phyloP scores from a whole-genome alignment of 2,329 filamentous ascomycete species.

The Monosporascus ibericus region DNA sequence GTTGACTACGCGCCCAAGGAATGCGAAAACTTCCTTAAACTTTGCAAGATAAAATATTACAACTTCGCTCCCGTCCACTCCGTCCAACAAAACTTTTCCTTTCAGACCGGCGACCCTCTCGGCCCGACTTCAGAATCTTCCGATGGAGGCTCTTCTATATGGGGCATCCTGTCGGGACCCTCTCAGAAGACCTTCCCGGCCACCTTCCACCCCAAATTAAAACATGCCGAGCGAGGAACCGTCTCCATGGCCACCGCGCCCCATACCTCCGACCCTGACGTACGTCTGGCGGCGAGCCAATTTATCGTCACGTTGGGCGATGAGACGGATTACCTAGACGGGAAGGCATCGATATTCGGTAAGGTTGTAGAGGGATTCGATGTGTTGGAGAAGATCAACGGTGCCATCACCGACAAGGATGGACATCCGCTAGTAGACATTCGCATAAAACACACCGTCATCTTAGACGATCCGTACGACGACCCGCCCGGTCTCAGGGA shows the following conservation, averaged over 20 bases:
- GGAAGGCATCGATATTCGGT: slow-evolving; percentile 90
- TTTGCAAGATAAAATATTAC: slow-evolving; percentile 99
- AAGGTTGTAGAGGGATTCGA: slow-evolving; percentile 96
- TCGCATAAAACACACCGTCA: slow-evolving; percentile 83
- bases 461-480: slow-evolving; percentile 87
- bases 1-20: slow-evolving; percentile 84
- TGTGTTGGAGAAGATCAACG: slow-evolving; percentile 86
- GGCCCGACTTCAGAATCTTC: slow-evolving; percentile 78
- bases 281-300: slow-evolving; percentile 78
- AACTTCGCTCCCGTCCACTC: slow-evolving; percentile 92
- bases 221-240: slow-evolving; percentile 82
- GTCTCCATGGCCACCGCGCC: slow-evolving; percentile 97
- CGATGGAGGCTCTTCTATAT: slow-evolving; percentile 90
- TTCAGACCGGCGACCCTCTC: slow-evolving; percentile 91
- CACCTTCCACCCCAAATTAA: slow-evolving; percentile 80
- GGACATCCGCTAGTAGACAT: slow-evolving; percentile 91
- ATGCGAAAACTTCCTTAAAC: slow-evolving; percentile 97
- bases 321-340: slow-evolving; percentile 83
- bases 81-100: slow-evolving; percentile 91
- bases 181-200: slow-evolving; percentile 73
- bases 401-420: slow-evolving; percentile 77
- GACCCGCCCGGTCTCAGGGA: slow-evolving; percentile 73
- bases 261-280: slow-evolving; percentile 68
- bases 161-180: slow-evolving; percentile 70
- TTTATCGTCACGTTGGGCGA: slow-evolving; percentile 91